Conservation (phyloP, 805 yeast genomes). For the Kuraishia borneana region DNA sequence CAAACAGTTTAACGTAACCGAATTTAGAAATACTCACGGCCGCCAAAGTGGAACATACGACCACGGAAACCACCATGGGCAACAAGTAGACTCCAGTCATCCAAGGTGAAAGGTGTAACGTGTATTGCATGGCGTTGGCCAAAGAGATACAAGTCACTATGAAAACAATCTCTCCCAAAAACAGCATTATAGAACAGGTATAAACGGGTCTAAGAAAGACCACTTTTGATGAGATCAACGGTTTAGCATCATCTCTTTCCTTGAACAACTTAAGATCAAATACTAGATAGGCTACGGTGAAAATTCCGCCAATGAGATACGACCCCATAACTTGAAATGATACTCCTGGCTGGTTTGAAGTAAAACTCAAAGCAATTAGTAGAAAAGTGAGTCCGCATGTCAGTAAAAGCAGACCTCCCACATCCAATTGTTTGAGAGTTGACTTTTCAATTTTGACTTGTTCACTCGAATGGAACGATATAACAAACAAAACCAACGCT, state of each 20-base stretch:
- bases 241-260: slow-evolving; percentile 13
- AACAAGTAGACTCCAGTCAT: slow-evolving; percentile 33
- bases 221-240: slow-evolving; percentile 34
- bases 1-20: slow-evolving; percentile 28
- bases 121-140: slow-evolving; percentile 37
- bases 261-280: slow-evolving; percentile 27
- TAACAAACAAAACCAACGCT: slow-evolving; percentile 23
- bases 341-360: slow-evolving; percentile 43
- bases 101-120: slow-evolving; percentile 29
- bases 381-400: slow-evolving; percentile 31
- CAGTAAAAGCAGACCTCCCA: slow-evolving; percentile 32
- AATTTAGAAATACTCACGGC: slow-evolving; percentile 27
- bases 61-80: slow-evolving; percentile 32
- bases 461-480: slow-evolving; percentile 33
- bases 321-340: slow-evolving; percentile 41
- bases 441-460: not conserved
- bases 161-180: slow-evolving; percentile 27
- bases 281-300: slow-evolving; percentile 20
- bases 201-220: slow-evolving; percentile 19
- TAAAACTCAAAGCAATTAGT: slow-evolving; percentile 38
- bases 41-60: slow-evolving; percentile 22
- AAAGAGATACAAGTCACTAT: slow-evolving; percentile 21
- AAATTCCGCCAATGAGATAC: slow-evolving; percentile 33
- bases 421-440: slow-evolving; percentile 19
- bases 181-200: slow-evolving; percentile 3